Conservation (phyloP, 257 asterid species). For the Cordia subcordata region DNA sequence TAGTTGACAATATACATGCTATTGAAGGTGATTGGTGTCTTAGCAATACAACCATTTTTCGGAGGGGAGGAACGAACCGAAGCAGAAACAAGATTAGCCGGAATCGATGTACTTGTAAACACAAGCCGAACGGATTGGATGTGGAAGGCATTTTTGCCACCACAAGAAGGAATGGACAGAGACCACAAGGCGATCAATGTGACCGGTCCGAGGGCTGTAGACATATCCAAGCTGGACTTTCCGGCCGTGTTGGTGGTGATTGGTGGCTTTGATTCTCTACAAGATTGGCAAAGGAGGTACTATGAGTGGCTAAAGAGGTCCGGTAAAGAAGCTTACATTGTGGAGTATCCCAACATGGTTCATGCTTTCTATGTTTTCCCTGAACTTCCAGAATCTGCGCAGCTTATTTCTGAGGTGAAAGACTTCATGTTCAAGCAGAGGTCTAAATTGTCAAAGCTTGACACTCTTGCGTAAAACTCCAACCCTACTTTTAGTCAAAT, state of each 20-base stretch:
- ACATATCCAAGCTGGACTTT: conserved; percentile 46
- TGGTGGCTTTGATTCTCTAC: conserved; percentile 65
- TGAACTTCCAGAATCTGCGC: conserved; percentile 46
- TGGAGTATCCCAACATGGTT: conserved; percentile 59
- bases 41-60: conserved; percentile 72
- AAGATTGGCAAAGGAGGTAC: conserved; percentile 66
- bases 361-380: conserved; percentile 75
- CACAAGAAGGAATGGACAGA: conserved; percentile 32
- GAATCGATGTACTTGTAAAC: conserved; percentile 38
- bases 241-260: conserved; percentile 64
- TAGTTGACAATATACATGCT: neutral
- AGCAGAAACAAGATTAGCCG: conserved; percentile 39
- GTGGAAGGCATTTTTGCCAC: conserved; percentile 61
- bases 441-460: conserved; percentile 17
- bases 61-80: conserved; percentile 67
- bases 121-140: conserved; percentile 41
- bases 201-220: conserved; percentile 62
- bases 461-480: too few relatives aligned
- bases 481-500: too few relatives aligned
- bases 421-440: conserved; percentile 41
- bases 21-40: conserved; percentile 50
- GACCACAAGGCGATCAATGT: conserved; percentile 67
- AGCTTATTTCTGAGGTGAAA: conserved; percentile 31
- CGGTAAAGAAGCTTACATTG: conserved; percentile 51
- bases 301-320: conserved; percentile 56